Evolutionary conservation across 176 grass and related monocot species (phyloP).

Genomic region (Stipa capillata): DNA sequence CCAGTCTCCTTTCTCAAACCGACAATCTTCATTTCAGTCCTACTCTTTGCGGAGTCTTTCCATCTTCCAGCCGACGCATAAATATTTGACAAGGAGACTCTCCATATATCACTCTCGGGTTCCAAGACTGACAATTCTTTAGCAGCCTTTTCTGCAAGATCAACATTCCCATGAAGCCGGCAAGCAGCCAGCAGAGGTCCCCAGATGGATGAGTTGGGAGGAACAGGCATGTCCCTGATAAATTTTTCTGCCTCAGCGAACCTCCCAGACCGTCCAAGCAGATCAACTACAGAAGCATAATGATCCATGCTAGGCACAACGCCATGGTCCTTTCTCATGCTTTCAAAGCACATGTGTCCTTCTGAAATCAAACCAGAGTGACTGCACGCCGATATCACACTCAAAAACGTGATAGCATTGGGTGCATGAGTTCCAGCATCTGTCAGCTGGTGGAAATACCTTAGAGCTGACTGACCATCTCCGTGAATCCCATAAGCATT

Average conservation of each 20-base stretch:
- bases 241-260: constrained; percentile 49
- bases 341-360: constrained; percentile 57
- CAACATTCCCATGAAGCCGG: constrained; percentile 42
- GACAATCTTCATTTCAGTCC: constrained; percentile 49
- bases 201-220: constrained; percentile 52
- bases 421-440: constrained; percentile 22
- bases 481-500: constrained; percentile 55
- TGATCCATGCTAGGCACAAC: constrained; percentile 61
- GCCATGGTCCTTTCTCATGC: constrained; percentile 43
- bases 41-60: constrained; percentile 47
- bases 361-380: constrained; percentile 56
- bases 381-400: constrained; percentile 58
- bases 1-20: constrained; percentile 55
- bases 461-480: constrained; percentile 44
- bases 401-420: constrained; percentile 55
- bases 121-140: constrained; percentile 43
- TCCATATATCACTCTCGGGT: constrained; percentile 57
- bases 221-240: constrained; percentile 48
- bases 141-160: constrained; percentile 51
- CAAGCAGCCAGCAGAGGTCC: constrained; percentile 56
- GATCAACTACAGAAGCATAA: constrained; percentile 63
- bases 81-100: constrained; percentile 54
- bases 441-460: constrained; percentile 33
- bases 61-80: constrained; percentile 46
- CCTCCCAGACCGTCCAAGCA: constrained; percentile 57